Base-by-base conservation (phyloP, 1,284 basidiomycete genomes). In the Trichosporon faecale region DNA sequence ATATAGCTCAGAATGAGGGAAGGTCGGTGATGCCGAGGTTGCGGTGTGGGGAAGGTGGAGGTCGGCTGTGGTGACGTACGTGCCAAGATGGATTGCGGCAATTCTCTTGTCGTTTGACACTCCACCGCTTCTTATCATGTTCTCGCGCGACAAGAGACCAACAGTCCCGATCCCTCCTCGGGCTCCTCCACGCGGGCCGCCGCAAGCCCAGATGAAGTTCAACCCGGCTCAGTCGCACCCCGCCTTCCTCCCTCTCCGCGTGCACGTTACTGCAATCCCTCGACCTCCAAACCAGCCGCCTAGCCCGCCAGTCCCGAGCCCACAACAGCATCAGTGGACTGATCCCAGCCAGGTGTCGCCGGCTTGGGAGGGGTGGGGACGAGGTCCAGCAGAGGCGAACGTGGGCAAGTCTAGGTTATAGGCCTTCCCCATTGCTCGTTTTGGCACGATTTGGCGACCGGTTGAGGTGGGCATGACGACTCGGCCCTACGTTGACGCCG, bases 101-200 rank as follows among this genome's bases (percentile, higher is more conserved):
- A n/a, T 44, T 44, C 16, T n/a, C 40, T 44, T 44, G 40, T n/a
- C 40, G 40, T 44, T 44, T n/a, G 40, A 44, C 57, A 55, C 49
- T 57, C 65, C 66, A n/a, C 8, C 64, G 14, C 25, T 7, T 35
- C 21, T 49, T 23, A 25, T 40, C 52, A 72, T 72, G 71, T 57
- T 72, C 67, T 70, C 71, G 3, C 71, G 69, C 44, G 69, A 72
- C 69, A 72, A 72, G 37, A 67, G 71, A 12, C 71, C 71, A 5
- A 69, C 70, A 1, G 55, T 64, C 55, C 44, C 68, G 25, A n/a
- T 21, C 29, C 27, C 46, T 25, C 31, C 49, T 16, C 21, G 16
- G n/a, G 31, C 44, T 1, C 31, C 46, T 2, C 46, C 61, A 5
- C 29, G 18, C 12, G 21, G 4, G 8, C 14, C 44, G 29, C 70